Conservation (phyloP, 2,329 filamentous ascomycete species). For the Sporothrix schenckii region DNA sequence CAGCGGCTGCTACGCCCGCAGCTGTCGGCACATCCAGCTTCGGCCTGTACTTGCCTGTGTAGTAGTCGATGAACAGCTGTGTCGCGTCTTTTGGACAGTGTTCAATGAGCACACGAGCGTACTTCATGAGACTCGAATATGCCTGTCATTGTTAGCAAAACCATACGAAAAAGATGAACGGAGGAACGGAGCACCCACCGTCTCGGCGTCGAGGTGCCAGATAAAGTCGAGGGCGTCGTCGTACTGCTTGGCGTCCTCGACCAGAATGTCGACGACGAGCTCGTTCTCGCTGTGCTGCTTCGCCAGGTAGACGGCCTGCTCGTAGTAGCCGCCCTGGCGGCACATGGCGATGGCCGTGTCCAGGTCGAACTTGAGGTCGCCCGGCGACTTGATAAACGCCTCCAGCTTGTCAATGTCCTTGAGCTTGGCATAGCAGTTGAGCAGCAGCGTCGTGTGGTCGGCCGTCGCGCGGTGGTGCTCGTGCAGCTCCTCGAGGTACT, state of each 20-base stretch:
- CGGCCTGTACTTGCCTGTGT: slow-evolving; percentile 80
- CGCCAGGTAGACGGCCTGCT: slow-evolving; percentile 93
- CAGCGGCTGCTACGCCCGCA: slow-evolving; percentile 44
- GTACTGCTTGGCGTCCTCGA: slow-evolving; percentile 93
- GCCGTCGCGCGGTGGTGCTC: slow-evolving; percentile 91
- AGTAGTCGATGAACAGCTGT: slow-evolving; percentile 90
- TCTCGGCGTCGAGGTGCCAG: slow-evolving; percentile 78
- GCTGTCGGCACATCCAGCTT: slow-evolving; percentile 59
- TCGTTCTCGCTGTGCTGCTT: slow-evolving; percentile 93
- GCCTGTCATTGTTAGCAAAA: slow-evolving; percentile 53
- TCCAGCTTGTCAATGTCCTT: slow-evolving; percentile 97
- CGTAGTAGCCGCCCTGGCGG: slow-evolving; percentile 92
- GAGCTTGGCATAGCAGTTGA: slow-evolving; percentile 97
- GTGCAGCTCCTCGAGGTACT: slow-evolving; percentile 94
- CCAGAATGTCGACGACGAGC: slow-evolving; percentile 90
- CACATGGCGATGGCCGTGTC: slow-evolving; percentile 98
- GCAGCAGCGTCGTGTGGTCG: slow-evolving; percentile 88
- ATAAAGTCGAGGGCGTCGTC: slow-evolving; percentile 88
- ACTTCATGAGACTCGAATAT: slow-evolving; percentile 90
- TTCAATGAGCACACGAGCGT: slow-evolving; percentile 85
- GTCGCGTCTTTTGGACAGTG: slow-evolving; percentile 83
- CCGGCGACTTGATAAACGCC: slow-evolving; percentile 93
- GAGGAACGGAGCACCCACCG: slow-evolving; percentile 53
- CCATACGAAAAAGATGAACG: background rate
- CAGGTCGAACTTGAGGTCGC: slow-evolving; percentile 92